phyloP scores from a whole-genome alignment of 2,329 filamentous ascomycete genomes.

The Aspergillus flavus region DNA sequence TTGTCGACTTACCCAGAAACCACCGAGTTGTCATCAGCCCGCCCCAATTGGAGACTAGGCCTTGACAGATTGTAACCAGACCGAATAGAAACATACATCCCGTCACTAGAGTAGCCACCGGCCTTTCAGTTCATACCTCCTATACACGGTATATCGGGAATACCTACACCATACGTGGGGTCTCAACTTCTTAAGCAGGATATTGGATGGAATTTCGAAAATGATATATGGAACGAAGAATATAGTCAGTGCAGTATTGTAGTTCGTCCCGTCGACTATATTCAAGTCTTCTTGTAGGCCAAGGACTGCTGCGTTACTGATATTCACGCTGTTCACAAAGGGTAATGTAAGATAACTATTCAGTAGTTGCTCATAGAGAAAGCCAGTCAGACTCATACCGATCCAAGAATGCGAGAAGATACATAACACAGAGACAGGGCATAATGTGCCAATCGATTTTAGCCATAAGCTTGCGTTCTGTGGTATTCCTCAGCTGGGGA shows the following conservation, averaged over 20 bases:
- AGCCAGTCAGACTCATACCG: constrained; percentile 34
- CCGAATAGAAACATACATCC: constrained; percentile 85
- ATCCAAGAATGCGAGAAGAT: constrained; percentile 69
- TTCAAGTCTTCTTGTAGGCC: constrained; percentile 64
- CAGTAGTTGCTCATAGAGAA: neutral
- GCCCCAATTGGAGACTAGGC: constrained; percentile 74
- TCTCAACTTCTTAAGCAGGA: constrained; percentile 68
- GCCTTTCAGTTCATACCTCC: neutral
- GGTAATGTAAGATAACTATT: neutral
- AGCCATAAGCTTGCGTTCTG: constrained; percentile 65
- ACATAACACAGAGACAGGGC: constrained; percentile 73
- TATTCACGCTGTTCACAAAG: constrained; percentile 63
- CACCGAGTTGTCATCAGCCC: constrained; percentile 80
- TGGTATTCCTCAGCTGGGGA: constrained; percentile 39
- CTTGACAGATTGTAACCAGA: constrained; percentile 73
- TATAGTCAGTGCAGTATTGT: constrained; percentile 76
- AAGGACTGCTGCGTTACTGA: constrained; percentile 74
- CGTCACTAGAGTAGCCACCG: constrained; percentile 52
- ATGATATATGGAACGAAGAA: constrained; percentile 80
- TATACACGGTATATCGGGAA: neutral
- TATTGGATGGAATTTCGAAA: constrained; percentile 67
- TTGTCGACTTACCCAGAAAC: constrained; percentile 63
- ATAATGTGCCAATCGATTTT: constrained; percentile 73
- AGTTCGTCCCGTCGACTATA: constrained; percentile 58
- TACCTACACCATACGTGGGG: constrained; percentile 66